Conservation (phyloP, 1,284 basidiomycete species). For the Apiotrichum laibachii region DNA sequence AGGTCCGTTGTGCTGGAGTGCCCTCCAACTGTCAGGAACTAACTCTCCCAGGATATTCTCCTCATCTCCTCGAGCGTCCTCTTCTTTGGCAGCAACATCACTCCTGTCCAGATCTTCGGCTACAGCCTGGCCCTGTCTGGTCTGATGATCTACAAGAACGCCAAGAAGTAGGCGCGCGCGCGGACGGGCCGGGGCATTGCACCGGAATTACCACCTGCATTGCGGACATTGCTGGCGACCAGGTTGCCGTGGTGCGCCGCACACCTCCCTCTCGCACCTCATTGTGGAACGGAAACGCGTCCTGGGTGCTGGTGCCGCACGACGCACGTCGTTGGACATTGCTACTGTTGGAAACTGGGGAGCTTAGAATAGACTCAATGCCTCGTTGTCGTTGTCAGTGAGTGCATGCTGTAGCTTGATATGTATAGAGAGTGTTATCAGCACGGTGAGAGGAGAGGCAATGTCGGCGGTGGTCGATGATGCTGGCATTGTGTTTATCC, state of each 20-base stretch:
- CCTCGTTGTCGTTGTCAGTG: neutral
- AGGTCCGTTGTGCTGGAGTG: conserved; percentile 59
- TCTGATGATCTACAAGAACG: conserved; percentile 43
- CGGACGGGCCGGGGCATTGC: neutral
- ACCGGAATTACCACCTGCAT: no score
- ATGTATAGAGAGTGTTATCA: conserved; percentile 1
- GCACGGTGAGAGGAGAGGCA: no score
- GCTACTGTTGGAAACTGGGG: neutral
- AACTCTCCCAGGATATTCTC: conserved; percentile 70
- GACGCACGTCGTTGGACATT: neutral
- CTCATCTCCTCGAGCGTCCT: conserved; percentile 83
- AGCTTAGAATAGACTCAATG: conserved; percentile 2
- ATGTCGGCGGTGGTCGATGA: no score
- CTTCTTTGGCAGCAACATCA: conserved; percentile 74
- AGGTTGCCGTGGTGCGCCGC: no score
- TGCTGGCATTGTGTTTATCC: no score
- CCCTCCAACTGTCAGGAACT: neutral
- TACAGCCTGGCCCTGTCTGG: conserved; percentile 39
- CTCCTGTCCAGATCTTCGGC: conserved; percentile 74
- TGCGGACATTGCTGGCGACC: no score
- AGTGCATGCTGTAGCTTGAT: conserved; percentile 7
- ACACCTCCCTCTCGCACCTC: no score
- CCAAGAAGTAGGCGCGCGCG: conserved; percentile 17
- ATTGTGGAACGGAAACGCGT: no score
- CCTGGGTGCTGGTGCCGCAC: neutral